Percentiles rank a stretch among this genome's conserved stretches.
Evolutionary conservation across 139 green algal species (phyloP).

Genomic region (Coelastrella sp.): DNA sequence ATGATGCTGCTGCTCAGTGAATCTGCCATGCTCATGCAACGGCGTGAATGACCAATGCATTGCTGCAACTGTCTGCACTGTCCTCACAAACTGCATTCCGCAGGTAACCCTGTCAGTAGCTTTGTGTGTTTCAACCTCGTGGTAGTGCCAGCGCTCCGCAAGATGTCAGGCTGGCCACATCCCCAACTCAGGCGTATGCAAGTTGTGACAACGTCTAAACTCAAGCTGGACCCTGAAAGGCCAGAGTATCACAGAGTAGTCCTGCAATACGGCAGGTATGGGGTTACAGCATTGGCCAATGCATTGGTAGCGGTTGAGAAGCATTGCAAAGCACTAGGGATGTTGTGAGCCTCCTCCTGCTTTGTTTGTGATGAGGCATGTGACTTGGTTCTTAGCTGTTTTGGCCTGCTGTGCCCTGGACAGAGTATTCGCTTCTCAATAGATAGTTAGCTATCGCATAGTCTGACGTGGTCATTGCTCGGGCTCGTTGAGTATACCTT

Average conservation of each 20-base stretch:
- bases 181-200: conserved; percentile 81
- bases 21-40: too few species aligned
- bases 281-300: not conserved
- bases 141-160: conserved; percentile 66
- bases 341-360: too few species aligned
- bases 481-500: too few species aligned
- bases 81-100: not conserved
- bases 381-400: too few species aligned
- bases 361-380: too few species aligned
- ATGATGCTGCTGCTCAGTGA: too few species aligned
- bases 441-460: too few species aligned
- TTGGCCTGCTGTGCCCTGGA: too few species aligned
- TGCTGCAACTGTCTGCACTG: too few species aligned
- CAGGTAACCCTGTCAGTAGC: conserved; percentile 91
- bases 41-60: too few species aligned
- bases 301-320: not conserved
- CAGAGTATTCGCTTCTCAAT: too few species aligned
- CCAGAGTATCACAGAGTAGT: conserved; percentile 95
- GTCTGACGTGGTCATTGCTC: too few species aligned
- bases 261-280: conserved; percentile 60
- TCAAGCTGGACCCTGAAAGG: conserved; percentile 92
- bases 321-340: not conserved
- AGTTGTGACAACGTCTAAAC: conserved; percentile 7
- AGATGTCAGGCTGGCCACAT: conserved; percentile 83
- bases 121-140: conserved; percentile 96